Evolutionary conservation across 768 basidiomycete species (phyloP).

Genomic region (Pluteus cervinus): DNA sequence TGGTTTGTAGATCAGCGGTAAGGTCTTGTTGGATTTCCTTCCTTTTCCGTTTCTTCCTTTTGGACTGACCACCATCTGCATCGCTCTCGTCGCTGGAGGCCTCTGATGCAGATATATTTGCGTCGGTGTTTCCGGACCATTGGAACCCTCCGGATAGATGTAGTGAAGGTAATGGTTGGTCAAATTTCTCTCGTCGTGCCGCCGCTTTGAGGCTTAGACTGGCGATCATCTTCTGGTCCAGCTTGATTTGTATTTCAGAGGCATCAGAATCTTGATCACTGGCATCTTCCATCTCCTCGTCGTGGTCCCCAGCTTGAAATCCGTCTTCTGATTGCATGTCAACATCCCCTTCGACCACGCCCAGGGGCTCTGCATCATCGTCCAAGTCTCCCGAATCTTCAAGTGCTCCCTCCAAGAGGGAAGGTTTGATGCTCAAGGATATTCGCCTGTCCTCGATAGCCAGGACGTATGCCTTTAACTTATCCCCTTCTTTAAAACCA

Average conservation of each 20-base stretch:
- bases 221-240: slow-evolving; percentile 5
- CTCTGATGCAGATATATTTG: slow-evolving; percentile 29
- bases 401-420: slow-evolving; percentile 63
- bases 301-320: slow-evolving; percentile 7
- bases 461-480: slow-evolving; percentile 72
- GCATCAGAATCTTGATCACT: neutral
- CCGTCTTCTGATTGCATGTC: slow-evolving; percentile 4
- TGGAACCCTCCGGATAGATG: slow-evolving; percentile 60
- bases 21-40: slow-evolving; percentile 73
- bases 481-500: slow-evolving; percentile 83
- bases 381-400: slow-evolving; percentile 14
- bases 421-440: slow-evolving; percentile 86
- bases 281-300: slow-evolving; percentile 20
- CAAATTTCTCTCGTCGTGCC: slow-evolving; percentile 4
- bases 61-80: slow-evolving; percentile 38
- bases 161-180: slow-evolving; percentile 25
- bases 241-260: slow-evolving; percentile 2
- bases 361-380: slow-evolving; percentile 11
- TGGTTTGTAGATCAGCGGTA: slow-evolving; percentile 84
- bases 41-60: slow-evolving; percentile 61
- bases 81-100: slow-evolving; percentile 44
- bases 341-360: slow-evolving; percentile 9
- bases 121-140: slow-evolving; percentile 49
- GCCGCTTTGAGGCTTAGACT: slow-evolving; percentile 1
- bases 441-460: slow-evolving; percentile 71